Evolutionary conservation across 202 grass and related monocot species (phyloP), one percentile per base, ranked within the genome.

Genomic region (Cymbopogon flexuosus): DNA sequence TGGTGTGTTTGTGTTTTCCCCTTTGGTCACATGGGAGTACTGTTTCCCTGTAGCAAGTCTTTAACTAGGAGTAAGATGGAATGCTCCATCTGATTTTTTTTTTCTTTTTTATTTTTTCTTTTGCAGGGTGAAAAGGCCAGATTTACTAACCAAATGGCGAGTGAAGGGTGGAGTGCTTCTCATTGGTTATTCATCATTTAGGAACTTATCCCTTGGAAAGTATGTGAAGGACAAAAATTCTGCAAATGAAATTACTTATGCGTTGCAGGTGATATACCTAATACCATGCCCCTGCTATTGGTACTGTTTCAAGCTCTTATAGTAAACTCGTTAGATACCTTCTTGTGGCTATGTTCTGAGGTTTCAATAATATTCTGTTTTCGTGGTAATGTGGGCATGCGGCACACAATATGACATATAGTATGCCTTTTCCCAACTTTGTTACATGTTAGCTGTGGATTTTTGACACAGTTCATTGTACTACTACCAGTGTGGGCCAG

Each of bases 151-250:
- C 23, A 98, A 93, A 85, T 98, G 96, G 96, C 81, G 56, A 84
- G 67, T 68, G 57, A 98, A 95, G 69, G 96, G 96, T 54, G 96
- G 96, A 81, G 86, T 95, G 51, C 80, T 98, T 91, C 84, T 98
- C 33, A 95, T 98, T 79, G 92, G 96, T 69, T 98, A 98, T 93
- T 93, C 93, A 37, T 84, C 90, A 72, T 98, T 98, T 68, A 91
- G 96, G 85, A 98, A 52, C 65, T 89, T 98, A 76, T 94, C 88
- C 40, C 90, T 94, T 84, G 96, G 96, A 88, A 94, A 75, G 56
- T 75, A 86, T 89, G 73, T 79, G 67, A 95, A 65, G 65, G 96
- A 98, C 76, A 93, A 84, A 84, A 87, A 80, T 88, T 62, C 64
- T 39, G 92, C 92, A 73, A 84, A 77, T 66, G 88, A 94, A 82